A percentile compares a stretch with the other conserved stretches of the same genome.
These are phyloP conservation scores for Termitomyces sp. DNA, from an alignment of 768 basidiomycete genomes.

Conservation along the genomic window DNA sequence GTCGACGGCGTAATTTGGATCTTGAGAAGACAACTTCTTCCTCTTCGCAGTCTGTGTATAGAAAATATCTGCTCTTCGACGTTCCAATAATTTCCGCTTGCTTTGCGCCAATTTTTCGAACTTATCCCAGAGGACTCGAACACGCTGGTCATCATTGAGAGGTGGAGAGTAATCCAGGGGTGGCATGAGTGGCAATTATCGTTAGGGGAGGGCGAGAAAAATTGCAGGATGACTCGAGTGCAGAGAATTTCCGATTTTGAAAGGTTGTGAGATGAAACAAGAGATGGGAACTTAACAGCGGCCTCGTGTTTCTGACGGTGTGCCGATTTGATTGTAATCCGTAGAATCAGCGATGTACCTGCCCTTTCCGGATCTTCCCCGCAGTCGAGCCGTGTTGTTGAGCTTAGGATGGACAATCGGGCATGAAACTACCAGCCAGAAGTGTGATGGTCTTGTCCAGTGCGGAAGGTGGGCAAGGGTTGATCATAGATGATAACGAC, in stretches of 20 bases:
- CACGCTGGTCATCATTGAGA: constrained; percentile 14
- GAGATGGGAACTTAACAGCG: constrained; percentile 30
- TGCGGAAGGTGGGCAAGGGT: constrained; percentile 16
- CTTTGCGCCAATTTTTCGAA: constrained; percentile 29
- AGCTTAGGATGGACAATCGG: constrained; percentile 10
- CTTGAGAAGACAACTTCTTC: constrained; percentile 14
- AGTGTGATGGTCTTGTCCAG: constrained; percentile 4
- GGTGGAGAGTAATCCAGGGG: constrained; percentile 15
- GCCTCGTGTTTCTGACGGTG: constrained; percentile 36
- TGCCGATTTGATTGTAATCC: constrained; percentile 29
- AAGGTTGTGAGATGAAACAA: constrained; percentile 23
- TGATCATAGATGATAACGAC: constrained; percentile 16
- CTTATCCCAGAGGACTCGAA: constrained; percentile 28
- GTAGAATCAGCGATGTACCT: constrained; percentile 19
- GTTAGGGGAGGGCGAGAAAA: constrained; percentile 16
- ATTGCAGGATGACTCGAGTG: constrained; percentile 26
- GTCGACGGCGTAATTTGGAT: constrained; percentile 12
- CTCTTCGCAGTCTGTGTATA: constrained; percentile 24
- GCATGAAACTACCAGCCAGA: constrained; percentile 8
- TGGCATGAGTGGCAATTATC: constrained; percentile 11
- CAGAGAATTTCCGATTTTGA: constrained; percentile 24
- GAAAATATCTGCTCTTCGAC: constrained; percentile 19
- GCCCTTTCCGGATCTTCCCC: constrained; percentile 25
- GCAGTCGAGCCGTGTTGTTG: constrained; percentile 23
- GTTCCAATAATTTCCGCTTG: constrained; percentile 20